Evolutionary conservation across 1,284 basidiomycete genomes (phyloP).

Genomic region (Rhodotorula sp.): DNA sequence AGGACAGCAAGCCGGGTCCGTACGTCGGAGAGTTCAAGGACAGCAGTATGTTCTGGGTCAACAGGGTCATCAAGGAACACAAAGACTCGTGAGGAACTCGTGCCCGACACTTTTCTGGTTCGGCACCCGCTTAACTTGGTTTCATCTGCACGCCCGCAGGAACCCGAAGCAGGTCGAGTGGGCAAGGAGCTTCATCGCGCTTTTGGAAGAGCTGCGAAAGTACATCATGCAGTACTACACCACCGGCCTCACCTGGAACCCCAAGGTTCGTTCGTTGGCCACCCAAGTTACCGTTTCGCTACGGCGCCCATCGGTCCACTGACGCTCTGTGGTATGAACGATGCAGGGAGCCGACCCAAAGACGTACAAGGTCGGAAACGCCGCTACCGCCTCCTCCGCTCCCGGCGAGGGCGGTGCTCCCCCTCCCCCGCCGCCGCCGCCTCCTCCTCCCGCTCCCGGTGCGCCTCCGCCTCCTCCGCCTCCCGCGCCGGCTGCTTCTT

Average conservation of each 20-base stretch:
- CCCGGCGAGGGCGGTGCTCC: constrained; percentile 47
- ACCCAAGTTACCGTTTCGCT: neutral
- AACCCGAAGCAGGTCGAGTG: constrained; percentile 87
- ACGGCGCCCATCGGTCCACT: neutral
- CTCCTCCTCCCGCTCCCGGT: constrained; percentile 48
- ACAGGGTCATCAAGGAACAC: constrained; percentile 86
- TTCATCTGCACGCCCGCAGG: constrained; percentile 52
- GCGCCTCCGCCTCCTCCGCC: constrained; percentile 56
- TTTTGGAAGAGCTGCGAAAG: constrained; percentile 75
- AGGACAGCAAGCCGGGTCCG: constrained; percentile 80
- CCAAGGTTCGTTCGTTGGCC: constrained; percentile 58
- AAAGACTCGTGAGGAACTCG: constrained; percentile 72
- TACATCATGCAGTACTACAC: constrained; percentile 86
- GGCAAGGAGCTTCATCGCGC: constrained; percentile 68
- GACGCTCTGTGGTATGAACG: neutral
- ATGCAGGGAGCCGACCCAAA: constrained; percentile 46
- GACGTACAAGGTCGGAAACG: constrained; percentile 32
- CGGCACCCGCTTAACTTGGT: neutral
- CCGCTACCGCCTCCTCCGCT: constrained; percentile 15
- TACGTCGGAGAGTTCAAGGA: constrained; percentile 85
- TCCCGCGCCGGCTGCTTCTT: constrained; percentile 40
- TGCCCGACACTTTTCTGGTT: neutral
- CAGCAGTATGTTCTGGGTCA: constrained; percentile 82
- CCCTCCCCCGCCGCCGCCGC: constrained; percentile 50
- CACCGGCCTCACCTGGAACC: constrained; percentile 86